Evolutionary conservation across 2,329 filamentous ascomycete species (phyloP).

Genomic region (Alternaria rosae): DNA sequence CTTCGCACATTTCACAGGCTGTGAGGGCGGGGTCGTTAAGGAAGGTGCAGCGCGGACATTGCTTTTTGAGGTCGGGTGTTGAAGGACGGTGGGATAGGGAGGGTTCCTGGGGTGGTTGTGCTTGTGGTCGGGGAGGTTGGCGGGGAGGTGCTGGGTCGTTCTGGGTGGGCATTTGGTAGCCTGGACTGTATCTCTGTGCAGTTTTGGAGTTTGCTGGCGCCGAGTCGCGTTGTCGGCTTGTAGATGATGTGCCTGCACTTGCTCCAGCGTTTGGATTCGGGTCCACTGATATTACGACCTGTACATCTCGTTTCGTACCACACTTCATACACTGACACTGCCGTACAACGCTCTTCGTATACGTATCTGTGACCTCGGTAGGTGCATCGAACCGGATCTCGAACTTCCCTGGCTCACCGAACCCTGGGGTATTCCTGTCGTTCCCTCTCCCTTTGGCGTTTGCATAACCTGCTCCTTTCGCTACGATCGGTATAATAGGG

Average conservation of each 20-base stretch:
- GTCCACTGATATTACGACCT: constrained; percentile 44
- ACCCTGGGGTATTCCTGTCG: constrained; percentile 21
- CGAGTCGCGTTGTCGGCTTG: constrained; percentile 22
- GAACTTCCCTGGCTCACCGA: constrained; percentile 41
- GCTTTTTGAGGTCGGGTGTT: constrained; percentile 41
- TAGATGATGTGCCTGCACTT: neutral
- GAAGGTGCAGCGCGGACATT: constrained; percentile 47
- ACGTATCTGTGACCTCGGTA: constrained; percentile 37
- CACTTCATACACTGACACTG: constrained; percentile 49
- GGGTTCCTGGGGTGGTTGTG: constrained; percentile 12
- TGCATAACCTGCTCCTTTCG: constrained; percentile 41
- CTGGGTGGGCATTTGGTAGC: constrained; percentile 34
- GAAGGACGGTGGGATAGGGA: constrained; percentile 18
- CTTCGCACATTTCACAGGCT: constrained; percentile 45
- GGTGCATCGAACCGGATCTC: constrained; percentile 47
- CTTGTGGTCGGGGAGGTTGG: constrained; percentile 26
- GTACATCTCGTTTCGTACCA: constrained; percentile 45
- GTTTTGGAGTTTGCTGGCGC: constrained; percentile 25
- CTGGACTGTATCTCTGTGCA: constrained; percentile 35
- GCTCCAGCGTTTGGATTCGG: constrained; percentile 31
- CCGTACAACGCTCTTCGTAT: constrained; percentile 40
- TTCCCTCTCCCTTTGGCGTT: constrained; percentile 31
- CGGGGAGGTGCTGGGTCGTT: constrained; percentile 23
- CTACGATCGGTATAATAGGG: constrained; percentile 45
- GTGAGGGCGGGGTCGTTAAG: constrained; percentile 43